Percentiles rank a stretch among this genome's conserved stretches.
These are phyloP conservation scores for Ophiocordyceps robertsii DNA, from an alignment of 2,329 filamentous ascomycete species.

Conservation along the genomic window DNA sequence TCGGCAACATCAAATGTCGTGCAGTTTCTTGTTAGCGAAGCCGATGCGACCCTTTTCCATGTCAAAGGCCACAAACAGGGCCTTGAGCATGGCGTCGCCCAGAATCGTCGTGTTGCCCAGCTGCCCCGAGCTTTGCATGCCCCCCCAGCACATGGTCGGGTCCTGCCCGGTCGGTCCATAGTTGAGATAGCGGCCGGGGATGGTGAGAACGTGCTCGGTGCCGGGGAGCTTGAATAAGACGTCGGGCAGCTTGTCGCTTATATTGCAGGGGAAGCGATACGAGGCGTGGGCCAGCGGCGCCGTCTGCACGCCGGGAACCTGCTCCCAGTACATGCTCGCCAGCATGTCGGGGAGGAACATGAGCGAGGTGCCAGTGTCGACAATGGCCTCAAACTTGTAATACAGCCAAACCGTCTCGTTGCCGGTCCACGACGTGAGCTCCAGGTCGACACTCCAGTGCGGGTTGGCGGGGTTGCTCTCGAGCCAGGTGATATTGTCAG, in stretches of 20 bases:
- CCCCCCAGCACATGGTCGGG: constrained; percentile 54
- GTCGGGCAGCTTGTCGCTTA: constrained; percentile 39
- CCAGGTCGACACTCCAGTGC: constrained; percentile 34
- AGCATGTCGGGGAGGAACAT: constrained; percentile 45
- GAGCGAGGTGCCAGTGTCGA: constrained; percentile 57
- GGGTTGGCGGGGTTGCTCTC: constrained; percentile 15
- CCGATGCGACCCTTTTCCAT: constrained; percentile 24
- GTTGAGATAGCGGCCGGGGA: constrained; percentile 41
- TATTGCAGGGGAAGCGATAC: constrained; percentile 44
- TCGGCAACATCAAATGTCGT: constrained; percentile 5
- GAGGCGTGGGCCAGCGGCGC: constrained; percentile 39
- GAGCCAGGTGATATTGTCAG: constrained; percentile 29
- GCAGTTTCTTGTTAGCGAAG: constrained; percentile 29
- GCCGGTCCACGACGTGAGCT: constrained; percentile 25
- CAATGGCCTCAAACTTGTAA: constrained; percentile 38
- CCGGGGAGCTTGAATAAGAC: constrained; percentile 39
- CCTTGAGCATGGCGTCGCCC: constrained; percentile 70
- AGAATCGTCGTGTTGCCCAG: constrained; percentile 46
- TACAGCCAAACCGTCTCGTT: constrained; percentile 38
- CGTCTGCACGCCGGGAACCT: constrained; percentile 30
- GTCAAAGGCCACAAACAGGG: constrained; percentile 62
- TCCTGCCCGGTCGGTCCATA: constrained; percentile 37
- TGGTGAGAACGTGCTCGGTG: constrained; percentile 32
- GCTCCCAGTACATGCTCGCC: constrained; percentile 45
- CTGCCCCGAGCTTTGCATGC: constrained; percentile 47